phyloP scores from a whole-genome alignment of 805 yeast genomes.

The Yarrowia sp. region DNA sequence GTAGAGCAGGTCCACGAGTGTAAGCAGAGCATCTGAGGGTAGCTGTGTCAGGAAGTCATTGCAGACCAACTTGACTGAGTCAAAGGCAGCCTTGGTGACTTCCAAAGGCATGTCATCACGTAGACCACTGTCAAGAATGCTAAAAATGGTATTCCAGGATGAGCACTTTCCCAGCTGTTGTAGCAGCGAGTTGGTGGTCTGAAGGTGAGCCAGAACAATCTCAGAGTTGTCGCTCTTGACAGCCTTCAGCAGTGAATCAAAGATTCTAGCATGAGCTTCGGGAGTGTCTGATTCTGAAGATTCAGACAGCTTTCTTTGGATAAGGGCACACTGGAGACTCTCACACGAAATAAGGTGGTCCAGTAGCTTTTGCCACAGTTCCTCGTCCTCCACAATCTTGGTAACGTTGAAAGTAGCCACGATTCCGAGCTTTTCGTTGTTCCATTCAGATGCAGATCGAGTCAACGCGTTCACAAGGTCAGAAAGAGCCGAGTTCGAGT shows the following conservation, averaged over 20 bases:
- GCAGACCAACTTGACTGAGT: slow-evolving; percentile 78
- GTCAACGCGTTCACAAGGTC: slow-evolving; percentile 55
- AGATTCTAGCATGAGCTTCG: slow-evolving; percentile 6
- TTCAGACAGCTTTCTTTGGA: slow-evolving; percentile 20
- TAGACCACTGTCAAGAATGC: slow-evolving; percentile 53
- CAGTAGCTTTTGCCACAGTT: slow-evolving; percentile 19
- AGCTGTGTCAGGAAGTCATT: slow-evolving; percentile 82
- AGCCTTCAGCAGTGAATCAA: slow-evolving; percentile 22
- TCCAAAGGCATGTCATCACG: slow-evolving; percentile 48
- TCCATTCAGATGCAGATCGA: slow-evolving; percentile 27
- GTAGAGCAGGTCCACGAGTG: slow-evolving; percentile 72
- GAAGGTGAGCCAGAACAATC: slow-evolving; percentile 26
- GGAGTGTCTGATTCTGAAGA: slow-evolving; percentile 18
- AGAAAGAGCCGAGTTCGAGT: slow-evolving; percentile 59
- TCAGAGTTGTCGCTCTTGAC: slow-evolving; percentile 24
- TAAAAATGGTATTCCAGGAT: slow-evolving; percentile 77
- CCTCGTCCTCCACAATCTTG: slow-evolving; percentile 29
- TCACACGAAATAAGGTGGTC: slow-evolving; percentile 16
- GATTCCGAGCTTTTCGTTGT: slow-evolving; percentile 27
- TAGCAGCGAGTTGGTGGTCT: slow-evolving; percentile 13
- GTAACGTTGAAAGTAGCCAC: slow-evolving; percentile 22
- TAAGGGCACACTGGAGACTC: slow-evolving; percentile 25
- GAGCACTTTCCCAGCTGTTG: slow-evolving; percentile 68
- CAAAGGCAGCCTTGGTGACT: slow-evolving; percentile 74
- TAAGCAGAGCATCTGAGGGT: slow-evolving; percentile 68